phyloP scores from a whole-genome alignment of 768 basidiomycete species.

The Suillus luteus region DNA sequence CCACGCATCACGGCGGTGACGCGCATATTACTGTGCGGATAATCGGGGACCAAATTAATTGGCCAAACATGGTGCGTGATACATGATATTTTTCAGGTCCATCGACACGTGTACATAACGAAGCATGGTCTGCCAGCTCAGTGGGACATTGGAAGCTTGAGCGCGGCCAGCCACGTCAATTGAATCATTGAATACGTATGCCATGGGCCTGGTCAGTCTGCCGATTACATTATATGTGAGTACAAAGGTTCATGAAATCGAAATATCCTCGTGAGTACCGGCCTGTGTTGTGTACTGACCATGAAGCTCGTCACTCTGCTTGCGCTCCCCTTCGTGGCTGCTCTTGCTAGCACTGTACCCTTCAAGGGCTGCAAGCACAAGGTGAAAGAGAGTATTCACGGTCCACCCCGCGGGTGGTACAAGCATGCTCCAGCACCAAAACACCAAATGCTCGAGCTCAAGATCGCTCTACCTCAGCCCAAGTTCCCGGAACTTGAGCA shows the following conservation, averaged over 20 bases:
- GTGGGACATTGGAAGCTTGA: not conserved
- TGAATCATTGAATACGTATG: not conserved
- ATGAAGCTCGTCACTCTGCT: not conserved
- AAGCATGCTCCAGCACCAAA: slow-evolving; percentile 44
- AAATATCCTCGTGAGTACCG: not conserved
- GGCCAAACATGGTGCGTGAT: not conserved
- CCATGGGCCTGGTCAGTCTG: not conserved
- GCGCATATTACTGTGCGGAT: not conserved
- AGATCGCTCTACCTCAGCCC: slow-evolving; percentile 57
- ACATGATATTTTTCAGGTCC: not conserved
- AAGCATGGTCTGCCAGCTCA: not conserved
- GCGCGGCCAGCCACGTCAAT: not conserved
- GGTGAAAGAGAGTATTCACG: slow-evolving; percentile 52
- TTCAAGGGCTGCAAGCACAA: slow-evolving; percentile 24
- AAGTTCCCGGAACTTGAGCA: slow-evolving; percentile 52
- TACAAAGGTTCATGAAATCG: not conserved
- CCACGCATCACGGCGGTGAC: not conserved
- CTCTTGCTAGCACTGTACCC: slow-evolving; percentile 16
- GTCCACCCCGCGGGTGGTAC: slow-evolving; percentile 51
- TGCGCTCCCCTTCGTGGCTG: slow-evolving; percentile 10
- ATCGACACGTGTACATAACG: not conserved
- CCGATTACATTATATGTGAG: not conserved
- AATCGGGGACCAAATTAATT: not conserved
- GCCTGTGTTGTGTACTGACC: not conserved
- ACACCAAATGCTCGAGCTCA: slow-evolving; percentile 52